Base-by-base conservation (phyloP, 2,329 filamentous ascomycete species). In the Colletotrichum orchidophilum region DNA sequence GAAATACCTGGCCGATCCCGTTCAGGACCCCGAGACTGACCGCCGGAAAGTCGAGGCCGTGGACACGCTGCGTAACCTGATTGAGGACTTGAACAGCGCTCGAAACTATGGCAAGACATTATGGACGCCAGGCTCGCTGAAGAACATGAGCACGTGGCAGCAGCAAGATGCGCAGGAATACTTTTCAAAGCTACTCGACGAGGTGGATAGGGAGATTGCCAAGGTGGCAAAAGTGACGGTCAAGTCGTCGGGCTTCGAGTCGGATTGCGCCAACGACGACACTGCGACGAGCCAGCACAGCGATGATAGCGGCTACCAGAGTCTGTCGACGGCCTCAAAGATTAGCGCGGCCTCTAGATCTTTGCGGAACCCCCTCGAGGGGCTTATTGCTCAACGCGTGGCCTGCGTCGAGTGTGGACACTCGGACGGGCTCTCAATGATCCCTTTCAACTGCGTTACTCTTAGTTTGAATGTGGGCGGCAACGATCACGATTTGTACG, bases 91-190 rank as follows among this genome's bases (percentile, higher is more conserved):
- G 46, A 94, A 93, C 76, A 87, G 92, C 76, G 82, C 88, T 0
- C 83, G 86, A 9, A 94, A 95, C 76, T 92, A 94, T 72, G 94
- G 94, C 8, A 88, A 87, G 76, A 92, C 91, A 24, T 85, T 98
- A 15, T 97, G 94, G 94, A 95, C 95, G 7, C 93, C 94, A 0
- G 84, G 88, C 0, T 90, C 92, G 65, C 84, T 98, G 55, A 97
- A 97, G 81, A 95, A 92, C 11, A 97, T 98, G 92, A 96, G 92
- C 80, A 97, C 94, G 33, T 97, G 93, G 90, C 93, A 97, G 75
- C 96, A 98, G 79, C 96, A 99, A 81, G 96, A 99, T 82, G 96
- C 96, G 5, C 96, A 98, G 79, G 96, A 99, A 80, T 99, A 98
- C 80, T 98, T 94, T 77, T 96, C 94, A 18, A 97, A 96, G 77